Base-by-base conservation (phyloP, 1,284 basidiomycete species). In the Kwoniella shivajii region DNA sequence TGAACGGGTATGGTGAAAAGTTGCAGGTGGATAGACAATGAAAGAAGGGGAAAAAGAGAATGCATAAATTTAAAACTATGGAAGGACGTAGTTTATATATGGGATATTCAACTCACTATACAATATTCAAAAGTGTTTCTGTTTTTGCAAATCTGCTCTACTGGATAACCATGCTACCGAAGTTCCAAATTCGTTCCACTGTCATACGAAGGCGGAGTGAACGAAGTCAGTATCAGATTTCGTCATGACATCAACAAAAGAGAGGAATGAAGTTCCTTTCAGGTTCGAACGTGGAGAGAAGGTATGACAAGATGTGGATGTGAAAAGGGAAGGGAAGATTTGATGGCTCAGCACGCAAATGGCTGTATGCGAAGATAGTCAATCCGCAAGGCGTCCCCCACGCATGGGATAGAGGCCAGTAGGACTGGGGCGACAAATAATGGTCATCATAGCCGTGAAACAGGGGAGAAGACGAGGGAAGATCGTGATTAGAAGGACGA, bases 351-450 rank as follows among this genome's bases (percentile, higher is more conserved):
- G 71, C 61, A 67, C 55, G 71, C 71, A 70, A 67, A 72, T 72
- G 71, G 71, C 69, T 68, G 55, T 57, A 56, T 68, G 62, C 66
- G 57, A 63, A 57, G 44, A 56, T 49, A 54, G 66, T 69, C 66
- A 61, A 67, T 75, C 73, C 69, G 58, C 73, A 69, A 56, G 66
- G 69, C 67, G 69, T 71, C 69, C 69, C 68, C 67, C 63, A 59
- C 56, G 52, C 34, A 46, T 60, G 61, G 64, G 69, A 72, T 69
- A 66, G 65, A 71, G 66, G 67, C 67, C 65, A 56, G 56, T 75
- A 72, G 68, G 73, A 75, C 73, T 75, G 73, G 73, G 73, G 73
- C 73, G 73, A 75, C 73, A 75, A 68, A 54, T 59, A 44, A 62
- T 57, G 54, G 42, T 75, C 73, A 61, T 75, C 73, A 68, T 57